Conservation (phyloP, 176 grass and related monocot genomes). For the Themeda triandra region DNA sequence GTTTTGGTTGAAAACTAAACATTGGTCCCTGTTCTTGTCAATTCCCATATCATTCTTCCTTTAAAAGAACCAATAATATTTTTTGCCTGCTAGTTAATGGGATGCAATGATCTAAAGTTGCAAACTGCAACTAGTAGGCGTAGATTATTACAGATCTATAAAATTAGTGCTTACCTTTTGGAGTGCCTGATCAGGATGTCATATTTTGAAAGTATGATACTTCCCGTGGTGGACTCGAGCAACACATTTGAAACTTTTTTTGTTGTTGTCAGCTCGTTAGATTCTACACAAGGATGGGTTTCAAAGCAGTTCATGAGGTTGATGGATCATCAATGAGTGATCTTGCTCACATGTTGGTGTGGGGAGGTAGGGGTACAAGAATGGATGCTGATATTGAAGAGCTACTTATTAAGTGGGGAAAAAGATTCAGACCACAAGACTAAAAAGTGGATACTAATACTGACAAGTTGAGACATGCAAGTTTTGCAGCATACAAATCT, state of each 20-base stretch:
- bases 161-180: not conserved
- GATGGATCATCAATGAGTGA: constrained; percentile 73
- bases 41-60: not conserved
- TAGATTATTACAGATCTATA: not conserved
- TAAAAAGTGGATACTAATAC: not conserved
- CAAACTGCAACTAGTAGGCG: not conserved
- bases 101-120: not conserved
- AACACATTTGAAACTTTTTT: not conserved
- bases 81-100: not conserved
- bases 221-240: not conserved
- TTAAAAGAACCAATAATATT: not conserved
- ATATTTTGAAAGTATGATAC: not conserved
- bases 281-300: constrained; percentile 93
- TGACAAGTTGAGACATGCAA: not conserved
- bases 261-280: constrained; percentile 54
- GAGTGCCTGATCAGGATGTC: not conserved
- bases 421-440: constrained; percentile 50
- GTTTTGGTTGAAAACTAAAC: not conserved
- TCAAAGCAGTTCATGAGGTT: constrained; percentile 68
- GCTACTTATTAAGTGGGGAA: constrained; percentile 76
- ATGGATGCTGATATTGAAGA: constrained; percentile 87
- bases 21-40: not conserved
- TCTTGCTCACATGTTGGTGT: constrained; percentile 86
- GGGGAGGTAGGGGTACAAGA: constrained; percentile 90
- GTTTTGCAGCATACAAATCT: not conserved